Evolutionary conservation across 305 asterid species (phyloP), one percentile per base, ranked within the genome.

Genomic region (Ajuga reptans): DNA sequence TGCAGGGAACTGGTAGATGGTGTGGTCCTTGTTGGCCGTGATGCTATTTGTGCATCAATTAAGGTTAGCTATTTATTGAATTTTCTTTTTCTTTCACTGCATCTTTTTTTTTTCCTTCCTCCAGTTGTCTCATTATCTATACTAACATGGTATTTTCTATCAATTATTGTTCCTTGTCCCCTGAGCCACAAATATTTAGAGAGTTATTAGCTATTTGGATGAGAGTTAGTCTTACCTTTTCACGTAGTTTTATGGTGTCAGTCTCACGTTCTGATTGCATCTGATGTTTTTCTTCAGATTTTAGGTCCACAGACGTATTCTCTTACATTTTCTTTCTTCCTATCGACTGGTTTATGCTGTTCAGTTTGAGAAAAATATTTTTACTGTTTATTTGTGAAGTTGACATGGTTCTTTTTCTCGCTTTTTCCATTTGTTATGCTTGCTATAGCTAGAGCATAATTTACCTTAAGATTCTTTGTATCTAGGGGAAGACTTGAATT

Each of bases 31-130:
- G 98, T 92, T 67, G 85, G 88, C 54, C 98, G 98, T 76, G 98
- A 92, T 76, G 96, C 97, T 65, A 88, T 90, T 53, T 92, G 98
- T 67, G 98, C 98, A 47, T 89, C 98, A 6, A 92, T 92, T 82
- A 89, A 92, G 96, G 98, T 92, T 71, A 74, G 81, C 56, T 63
- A n/a, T 67, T 50, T 59, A 80, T 66, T 54, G 34, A 12, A 14
- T 47, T 54, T 41, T 34, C n/a, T 57, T 5, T 42, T 54, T 16
- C 27, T 5, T 45, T 45, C 9, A 0, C 10, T 39, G 7, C 7
- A 7, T 0, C 10, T 39, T 47, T 59, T 16, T 27, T 5, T 45
- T 49, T 12, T 21, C 27, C 27, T n/a, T n/a, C n/a, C n/a, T n/a
- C n/a, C 27, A 21, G 27, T 21, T 21, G 27, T 21, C 27, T 21